Evolutionary conservation across 2,329 filamentous ascomycete species (phyloP).

Genomic region (Leptographium procerum): DNA sequence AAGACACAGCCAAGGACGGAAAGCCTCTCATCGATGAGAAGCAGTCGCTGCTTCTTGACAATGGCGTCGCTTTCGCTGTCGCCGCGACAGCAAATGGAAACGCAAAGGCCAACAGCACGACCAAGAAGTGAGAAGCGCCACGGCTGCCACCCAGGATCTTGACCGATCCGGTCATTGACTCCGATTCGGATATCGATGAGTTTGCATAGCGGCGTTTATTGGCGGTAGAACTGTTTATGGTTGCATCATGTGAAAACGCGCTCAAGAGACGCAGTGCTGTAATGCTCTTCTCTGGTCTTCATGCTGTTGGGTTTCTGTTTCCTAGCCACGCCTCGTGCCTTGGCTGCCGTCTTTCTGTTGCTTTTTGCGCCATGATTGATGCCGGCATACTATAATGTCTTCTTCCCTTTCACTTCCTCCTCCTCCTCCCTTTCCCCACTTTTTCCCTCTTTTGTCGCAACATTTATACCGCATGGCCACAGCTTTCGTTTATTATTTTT

Average conservation of each 20-base stretch:
- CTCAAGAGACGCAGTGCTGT: not conserved
- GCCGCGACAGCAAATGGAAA: not conserved
- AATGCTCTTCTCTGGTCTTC: not conserved
- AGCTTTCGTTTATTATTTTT: not conserved
- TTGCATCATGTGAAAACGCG: not conserved
- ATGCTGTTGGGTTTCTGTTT: not conserved
- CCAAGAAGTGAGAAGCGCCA: slow-evolving; percentile 9
- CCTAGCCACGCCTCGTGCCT: not conserved
- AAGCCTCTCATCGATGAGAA: slow-evolving; percentile 10
- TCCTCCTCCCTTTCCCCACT: not conserved
- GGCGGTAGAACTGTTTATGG: not conserved
- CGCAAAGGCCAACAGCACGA: slow-evolving; percentile 12
- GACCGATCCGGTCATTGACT: not conserved
- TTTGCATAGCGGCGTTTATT: slow-evolving; percentile 10
- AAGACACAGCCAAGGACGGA: slow-evolving; percentile 14
- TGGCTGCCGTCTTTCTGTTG: not conserved
- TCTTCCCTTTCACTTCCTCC: not conserved
- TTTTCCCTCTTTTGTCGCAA: not conserved
- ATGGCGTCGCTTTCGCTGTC: not conserved
- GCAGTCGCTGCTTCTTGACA: slow-evolving; percentile 14
- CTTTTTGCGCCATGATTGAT: not conserved
- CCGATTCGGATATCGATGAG: not conserved
- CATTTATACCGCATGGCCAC: slow-evolving; percentile 1
- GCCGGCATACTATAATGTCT: not conserved
- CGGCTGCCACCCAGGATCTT: not conserved